Percentiles rank a stretch among this genome's conserved stretches.
phyloP scores from a whole-genome alignment of 805 yeast genomes.

The Saccharomycopsis fermentans region DNA sequence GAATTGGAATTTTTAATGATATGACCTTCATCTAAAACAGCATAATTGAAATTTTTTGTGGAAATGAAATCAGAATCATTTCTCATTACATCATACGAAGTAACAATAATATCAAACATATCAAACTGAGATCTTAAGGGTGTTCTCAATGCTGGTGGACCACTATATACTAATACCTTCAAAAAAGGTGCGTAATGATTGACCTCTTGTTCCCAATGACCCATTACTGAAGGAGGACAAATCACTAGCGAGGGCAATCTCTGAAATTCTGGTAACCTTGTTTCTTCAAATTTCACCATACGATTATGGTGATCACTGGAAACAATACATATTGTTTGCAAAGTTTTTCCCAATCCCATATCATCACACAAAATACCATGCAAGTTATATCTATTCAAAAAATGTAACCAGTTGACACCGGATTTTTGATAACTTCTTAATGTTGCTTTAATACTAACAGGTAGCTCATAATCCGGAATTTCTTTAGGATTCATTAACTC shows the following conservation, averaged over 20 bases:
- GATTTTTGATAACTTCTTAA: slow-evolving; percentile 94
- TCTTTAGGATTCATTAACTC: slow-evolving; percentile 98
- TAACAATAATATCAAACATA: slow-evolving; percentile 74
- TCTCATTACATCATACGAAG: slow-evolving; percentile 93
- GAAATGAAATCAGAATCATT: slow-evolving; percentile 68
- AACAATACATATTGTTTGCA: slow-evolving; percentile 94
- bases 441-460: slow-evolving; percentile 87
- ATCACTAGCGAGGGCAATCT: slow-evolving; percentile 76
- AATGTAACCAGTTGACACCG: slow-evolving; percentile 97
- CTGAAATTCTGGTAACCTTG: slow-evolving; percentile 55
- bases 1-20: slow-evolving; percentile 88
- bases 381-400: slow-evolving; percentile 83
- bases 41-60: slow-evolving; percentile 69
- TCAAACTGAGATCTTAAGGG: slow-evolving; percentile 42
- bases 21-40: slow-evolving; percentile 96
- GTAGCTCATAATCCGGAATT: slow-evolving; percentile 77
- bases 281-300: slow-evolving; percentile 50
- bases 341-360: slow-evolving; percentile 97
- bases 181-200: slow-evolving; percentile 82
- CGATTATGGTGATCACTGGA: slow-evolving; percentile 91
- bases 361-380: slow-evolving; percentile 98
- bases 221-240: slow-evolving; percentile 96
- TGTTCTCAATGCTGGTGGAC: slow-evolving; percentile 71
- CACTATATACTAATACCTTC: slow-evolving; percentile 78
- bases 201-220: slow-evolving; percentile 98